A percentile compares a stretch with the other conserved stretches of the same genome.
phyloP scores from a whole-genome alignment of 305 asterid species.

The Rubia balearica region DNA sequence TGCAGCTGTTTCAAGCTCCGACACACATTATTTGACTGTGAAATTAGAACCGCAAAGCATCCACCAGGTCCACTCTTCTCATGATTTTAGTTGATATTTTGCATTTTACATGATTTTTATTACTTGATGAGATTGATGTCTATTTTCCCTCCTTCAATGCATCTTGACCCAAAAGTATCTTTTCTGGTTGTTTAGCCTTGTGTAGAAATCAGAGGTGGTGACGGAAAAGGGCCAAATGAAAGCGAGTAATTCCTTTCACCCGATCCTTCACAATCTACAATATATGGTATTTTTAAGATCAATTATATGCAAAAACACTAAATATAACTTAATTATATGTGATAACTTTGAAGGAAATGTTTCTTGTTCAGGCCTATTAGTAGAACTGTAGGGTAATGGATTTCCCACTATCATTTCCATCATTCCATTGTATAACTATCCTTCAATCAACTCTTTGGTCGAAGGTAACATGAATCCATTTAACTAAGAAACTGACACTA shows the following conservation, averaged over 20 bases:
- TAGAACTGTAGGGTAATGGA: background rate
- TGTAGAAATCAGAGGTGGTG: slow-evolving; percentile 25
- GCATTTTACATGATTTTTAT: background rate
- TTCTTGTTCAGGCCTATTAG: background rate
- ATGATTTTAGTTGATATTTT: slow-evolving; percentile 13
- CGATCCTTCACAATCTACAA: slow-evolving; percentile 74
- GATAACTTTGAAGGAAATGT: background rate
- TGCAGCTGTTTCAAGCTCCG: slow-evolving; percentile 25
- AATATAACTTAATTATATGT: background rate
- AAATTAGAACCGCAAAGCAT: slow-evolving; percentile 27
- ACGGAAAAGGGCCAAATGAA: slow-evolving; percentile 18
- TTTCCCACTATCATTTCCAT: background rate
- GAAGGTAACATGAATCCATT: background rate
- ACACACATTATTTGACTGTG: slow-evolving; percentile 28
- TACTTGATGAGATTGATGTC: background rate
- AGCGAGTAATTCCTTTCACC: slow-evolving; percentile 71
- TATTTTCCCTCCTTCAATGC: background rate
- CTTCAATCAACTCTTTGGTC: background rate
- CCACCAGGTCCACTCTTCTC: slow-evolving; percentile 15
- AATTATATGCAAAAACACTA: background rate
- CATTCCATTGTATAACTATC: background rate
- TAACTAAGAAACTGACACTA: background rate
- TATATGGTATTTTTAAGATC: background rate
- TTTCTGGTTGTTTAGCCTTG: slow-evolving; percentile 26
- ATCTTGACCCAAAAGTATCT: slow-evolving; percentile 15